Percentiles rank a stretch among this genome's conserved stretches.
phyloP scores from a whole-genome alignment of 768 basidiomycete genomes.

The Clavaria fumosa region DNA sequence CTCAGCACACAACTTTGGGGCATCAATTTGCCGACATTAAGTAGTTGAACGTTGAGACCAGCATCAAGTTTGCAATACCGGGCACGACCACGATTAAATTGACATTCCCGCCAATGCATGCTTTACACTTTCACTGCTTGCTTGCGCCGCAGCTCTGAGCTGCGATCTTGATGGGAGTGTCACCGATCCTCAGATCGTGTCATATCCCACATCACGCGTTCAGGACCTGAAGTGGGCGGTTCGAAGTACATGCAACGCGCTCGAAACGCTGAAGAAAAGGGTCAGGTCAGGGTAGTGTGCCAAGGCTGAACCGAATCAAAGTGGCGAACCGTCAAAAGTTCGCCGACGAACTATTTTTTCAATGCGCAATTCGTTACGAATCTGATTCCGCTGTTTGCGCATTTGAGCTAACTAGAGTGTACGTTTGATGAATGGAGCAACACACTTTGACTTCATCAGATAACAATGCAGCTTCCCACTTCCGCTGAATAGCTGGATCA shows the following conservation, averaged over 20 bases:
- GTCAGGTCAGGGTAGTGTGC: background rate
- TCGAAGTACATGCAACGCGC: slow-evolving; percentile 69
- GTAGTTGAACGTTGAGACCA: too few relatives aligned
- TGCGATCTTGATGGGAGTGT: background rate
- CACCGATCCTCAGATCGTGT: background rate
- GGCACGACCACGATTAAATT: too few relatives aligned
- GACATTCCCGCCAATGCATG: too few relatives aligned
- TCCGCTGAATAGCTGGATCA: slow-evolving; percentile 32
- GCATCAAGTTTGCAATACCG: too few relatives aligned
- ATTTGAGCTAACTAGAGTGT: slow-evolving; percentile 7
- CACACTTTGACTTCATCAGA: slow-evolving; percentile 59
- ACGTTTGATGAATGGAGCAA: slow-evolving; percentile 7
- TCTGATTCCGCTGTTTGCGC: slow-evolving; percentile 42
- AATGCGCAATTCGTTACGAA: slow-evolving; percentile 58
- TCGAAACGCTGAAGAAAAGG: slow-evolving; percentile 42
- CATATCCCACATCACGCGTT: background rate
- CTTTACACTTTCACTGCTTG: too few relatives aligned
- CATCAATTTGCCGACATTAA: too few relatives aligned
- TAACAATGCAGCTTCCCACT: slow-evolving; percentile 40
- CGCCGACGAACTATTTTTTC: slow-evolving; percentile 58
- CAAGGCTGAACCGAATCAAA: background rate
- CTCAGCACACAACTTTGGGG: too few relatives aligned
- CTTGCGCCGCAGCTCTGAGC: too few relatives aligned
- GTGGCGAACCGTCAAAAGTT: slow-evolving; percentile 50
- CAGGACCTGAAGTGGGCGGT: slow-evolving; percentile 46